Conservation (phyloP, 2,329 filamentous ascomycete genomes). For the Arthrobotrys musiformis region DNA sequence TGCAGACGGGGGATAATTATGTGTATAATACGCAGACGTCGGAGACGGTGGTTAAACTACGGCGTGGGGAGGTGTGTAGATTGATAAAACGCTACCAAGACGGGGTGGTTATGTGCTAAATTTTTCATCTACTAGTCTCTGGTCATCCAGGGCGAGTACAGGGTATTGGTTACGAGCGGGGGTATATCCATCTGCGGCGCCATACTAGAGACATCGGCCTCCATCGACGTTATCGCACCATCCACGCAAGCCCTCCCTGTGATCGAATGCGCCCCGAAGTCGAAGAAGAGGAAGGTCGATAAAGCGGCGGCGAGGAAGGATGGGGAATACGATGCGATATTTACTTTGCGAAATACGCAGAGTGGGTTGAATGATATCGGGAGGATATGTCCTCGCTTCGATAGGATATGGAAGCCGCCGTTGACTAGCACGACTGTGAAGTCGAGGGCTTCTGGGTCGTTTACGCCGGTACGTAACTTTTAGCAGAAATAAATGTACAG, state of each 20-base stretch:
- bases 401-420: constrained; percentile 70
- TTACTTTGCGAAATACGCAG: constrained; percentile 68
- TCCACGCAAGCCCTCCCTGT: constrained; percentile 77
- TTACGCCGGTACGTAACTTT: constrained; percentile 62
- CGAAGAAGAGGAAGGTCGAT: constrained; percentile 32
- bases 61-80: constrained; percentile 55
- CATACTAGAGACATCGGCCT: constrained; percentile 67
- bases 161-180: constrained; percentile 72
- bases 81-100: not conserved
- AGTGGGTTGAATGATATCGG: constrained; percentile 68
- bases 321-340: constrained; percentile 65
- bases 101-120: too few relatives aligned
- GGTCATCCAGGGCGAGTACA: constrained; percentile 75
- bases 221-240: constrained; percentile 72
- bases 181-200: constrained; percentile 75
- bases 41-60: constrained; percentile 51
- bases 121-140: constrained; percentile 68
- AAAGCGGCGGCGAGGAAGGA: constrained; percentile 34
- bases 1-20: constrained; percentile 56
- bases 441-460: constrained; percentile 59
- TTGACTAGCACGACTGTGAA: constrained; percentile 62
- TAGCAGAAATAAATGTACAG: too few relatives aligned
- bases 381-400: constrained; percentile 73
- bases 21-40: constrained; percentile 18
- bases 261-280: constrained; percentile 66